These are phyloP conservation scores for Flaveria bidentis DNA, from an alignment of 129 eudicot species.

Conservation along the genomic window DNA sequence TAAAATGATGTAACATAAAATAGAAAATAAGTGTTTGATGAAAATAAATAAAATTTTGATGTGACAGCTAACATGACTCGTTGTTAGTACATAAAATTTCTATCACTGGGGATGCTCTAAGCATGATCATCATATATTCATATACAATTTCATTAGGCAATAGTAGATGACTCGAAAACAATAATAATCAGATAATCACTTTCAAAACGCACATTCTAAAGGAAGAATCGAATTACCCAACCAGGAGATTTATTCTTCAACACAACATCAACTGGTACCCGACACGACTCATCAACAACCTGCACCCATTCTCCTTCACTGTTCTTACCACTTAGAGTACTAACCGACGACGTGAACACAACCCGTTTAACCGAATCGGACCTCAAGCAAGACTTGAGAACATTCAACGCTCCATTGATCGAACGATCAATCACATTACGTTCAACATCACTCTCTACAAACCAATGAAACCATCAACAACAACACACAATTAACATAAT, in stretches of 20 bases:
- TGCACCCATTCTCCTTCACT: slow-evolving; percentile 51
- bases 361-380: slow-evolving; percentile 55
- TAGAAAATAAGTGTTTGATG: too few species aligned
- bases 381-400: slow-evolving; percentile 69
- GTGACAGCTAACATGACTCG: too few species aligned
- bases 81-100: too few species aligned
- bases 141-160: too few species aligned
- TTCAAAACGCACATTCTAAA: neutral
- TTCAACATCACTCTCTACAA: slow-evolving; percentile 52
- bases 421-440: slow-evolving; percentile 63
- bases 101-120: too few species aligned
- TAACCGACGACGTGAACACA: slow-evolving; percentile 87
- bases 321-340: slow-evolving; percentile 72
- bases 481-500: neutral
- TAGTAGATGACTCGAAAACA: too few species aligned
- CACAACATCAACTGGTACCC: slow-evolving; percentile 45
- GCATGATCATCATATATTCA: too few species aligned
- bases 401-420: slow-evolving; percentile 68
- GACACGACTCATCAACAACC: slow-evolving; percentile 80
- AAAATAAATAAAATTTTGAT: too few species aligned
- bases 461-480: slow-evolving; percentile 17
- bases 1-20: too few species aligned
- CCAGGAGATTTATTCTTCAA: slow-evolving; percentile 66
- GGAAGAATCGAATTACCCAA: slow-evolving; percentile 57
- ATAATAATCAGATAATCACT: neutral